These are phyloP conservation scores for Casuarina cunninghamiana DNA, from an alignment of 306 rosid species.

Conservation along the genomic window DNA sequence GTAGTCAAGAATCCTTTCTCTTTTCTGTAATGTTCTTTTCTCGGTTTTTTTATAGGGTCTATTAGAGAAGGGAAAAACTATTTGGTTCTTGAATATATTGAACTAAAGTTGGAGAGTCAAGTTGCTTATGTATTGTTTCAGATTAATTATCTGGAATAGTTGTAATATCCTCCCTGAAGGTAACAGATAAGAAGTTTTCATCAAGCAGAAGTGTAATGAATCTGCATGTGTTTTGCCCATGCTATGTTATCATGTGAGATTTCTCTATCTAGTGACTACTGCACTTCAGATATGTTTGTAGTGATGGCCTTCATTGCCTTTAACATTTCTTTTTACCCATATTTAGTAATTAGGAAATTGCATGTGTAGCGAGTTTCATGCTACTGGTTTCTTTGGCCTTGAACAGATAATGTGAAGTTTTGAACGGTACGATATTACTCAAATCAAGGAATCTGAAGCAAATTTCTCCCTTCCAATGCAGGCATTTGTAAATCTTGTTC, in stretches of 20 bases:
- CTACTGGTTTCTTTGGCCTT: background rate
- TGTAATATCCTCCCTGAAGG: background rate
- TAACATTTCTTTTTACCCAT: background rate
- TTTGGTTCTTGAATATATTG: background rate
- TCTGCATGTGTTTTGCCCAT: background rate
- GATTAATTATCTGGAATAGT: background rate
- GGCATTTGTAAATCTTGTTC: slow-evolving; percentile 97
- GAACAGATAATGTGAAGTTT: slow-evolving; percentile 1
- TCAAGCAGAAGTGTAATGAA: background rate
- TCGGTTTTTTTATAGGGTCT: slow-evolving; percentile 6
- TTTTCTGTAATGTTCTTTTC: slow-evolving; percentile 18
- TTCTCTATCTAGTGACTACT: background rate
- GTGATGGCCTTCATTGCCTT: background rate
- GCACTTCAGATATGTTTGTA: background rate
- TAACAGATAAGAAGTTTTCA: background rate
- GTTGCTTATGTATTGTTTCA: background rate
- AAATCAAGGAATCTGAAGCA: slow-evolving; percentile 33
- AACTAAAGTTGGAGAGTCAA: slow-evolving; percentile 1
- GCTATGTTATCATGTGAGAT: background rate
- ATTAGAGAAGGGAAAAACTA: background rate
- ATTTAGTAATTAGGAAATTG: background rate
- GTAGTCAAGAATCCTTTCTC: slow-evolving; percentile 46
- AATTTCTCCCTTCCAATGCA: slow-evolving; percentile 39
- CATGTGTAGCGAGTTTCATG: background rate
- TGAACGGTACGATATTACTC: slow-evolving; percentile 4